Evolutionary conservation across 1,284 basidiomycete genomes (phyloP).

Genomic region (Wallemia hederae): DNA sequence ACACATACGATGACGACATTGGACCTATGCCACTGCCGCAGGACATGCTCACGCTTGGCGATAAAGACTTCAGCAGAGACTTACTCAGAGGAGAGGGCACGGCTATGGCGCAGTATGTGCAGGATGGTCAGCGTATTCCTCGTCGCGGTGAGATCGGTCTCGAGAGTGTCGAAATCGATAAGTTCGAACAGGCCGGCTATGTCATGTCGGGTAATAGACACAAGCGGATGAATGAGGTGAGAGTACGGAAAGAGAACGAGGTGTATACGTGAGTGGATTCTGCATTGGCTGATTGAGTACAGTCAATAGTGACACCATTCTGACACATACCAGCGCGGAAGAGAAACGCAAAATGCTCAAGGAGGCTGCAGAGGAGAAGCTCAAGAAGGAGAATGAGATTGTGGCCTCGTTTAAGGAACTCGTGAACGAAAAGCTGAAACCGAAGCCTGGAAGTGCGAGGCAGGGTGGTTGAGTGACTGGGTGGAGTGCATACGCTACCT

Average conservation of each 20-base stretch:
- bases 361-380: constrained; percentile 70
- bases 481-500: no score
- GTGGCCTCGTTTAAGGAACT: constrained; percentile 23
- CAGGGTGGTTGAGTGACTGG: no score
- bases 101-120: constrained; percentile 83
- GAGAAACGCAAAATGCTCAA: constrained; percentile 84
- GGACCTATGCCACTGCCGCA: constrained; percentile 5
- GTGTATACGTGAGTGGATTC: constrained; percentile 29
- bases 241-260: constrained; percentile 95
- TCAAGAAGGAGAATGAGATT: constrained; percentile 42
- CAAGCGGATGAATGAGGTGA: constrained; percentile 80
- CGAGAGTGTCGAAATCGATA: constrained; percentile 53
- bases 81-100: constrained; percentile 78
- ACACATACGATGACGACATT: constrained; percentile 2
- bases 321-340: constrained; percentile 33
- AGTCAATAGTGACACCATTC: neutral
- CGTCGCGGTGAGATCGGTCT: constrained; percentile 95
- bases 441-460: no score
- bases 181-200: constrained; percentile 70
- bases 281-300: neutral
- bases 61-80: constrained; percentile 33
- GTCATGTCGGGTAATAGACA: constrained; percentile 93
- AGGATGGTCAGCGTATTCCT: constrained; percentile 72
- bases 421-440: constrained; percentile 14
- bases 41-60: constrained; percentile 1